These are phyloP conservation scores for Phyllosticta citribraziliensis DNA, from an alignment of 2,329 filamentous ascomycete genomes.

Conservation along the genomic window DNA sequence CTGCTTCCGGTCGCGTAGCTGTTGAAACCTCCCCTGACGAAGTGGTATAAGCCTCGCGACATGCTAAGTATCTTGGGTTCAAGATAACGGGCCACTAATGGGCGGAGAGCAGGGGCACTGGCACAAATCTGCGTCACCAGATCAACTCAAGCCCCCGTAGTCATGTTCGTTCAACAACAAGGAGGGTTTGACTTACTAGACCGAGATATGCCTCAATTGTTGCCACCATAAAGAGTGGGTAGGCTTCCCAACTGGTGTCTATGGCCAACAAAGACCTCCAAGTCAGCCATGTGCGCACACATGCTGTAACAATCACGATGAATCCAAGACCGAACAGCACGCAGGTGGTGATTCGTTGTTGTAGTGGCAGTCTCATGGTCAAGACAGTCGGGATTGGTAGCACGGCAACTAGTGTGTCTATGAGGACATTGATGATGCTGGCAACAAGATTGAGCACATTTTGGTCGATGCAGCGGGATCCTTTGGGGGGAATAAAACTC, in stretches of 20 bases:
- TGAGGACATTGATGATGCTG: slow-evolving; percentile 34
- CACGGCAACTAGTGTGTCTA: slow-evolving; percentile 33
- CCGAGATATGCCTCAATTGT: slow-evolving; percentile 38
- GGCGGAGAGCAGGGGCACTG: slow-evolving; percentile 27
- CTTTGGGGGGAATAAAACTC: slow-evolving; percentile 23
- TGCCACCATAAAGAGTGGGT: slow-evolving; percentile 38
- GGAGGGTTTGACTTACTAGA: slow-evolving; percentile 26
- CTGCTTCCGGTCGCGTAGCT: not conserved
- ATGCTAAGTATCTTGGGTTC: not conserved
- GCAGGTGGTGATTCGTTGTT: slow-evolving; percentile 30
- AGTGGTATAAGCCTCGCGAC: not conserved
- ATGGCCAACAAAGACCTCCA: slow-evolving; percentile 32
- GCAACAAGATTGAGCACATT: slow-evolving; percentile 28
- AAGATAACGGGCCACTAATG: slow-evolving; percentile 13
- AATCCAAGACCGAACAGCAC: slow-evolving; percentile 33
- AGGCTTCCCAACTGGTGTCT: slow-evolving; percentile 37
- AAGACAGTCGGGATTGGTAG: slow-evolving; percentile 36
- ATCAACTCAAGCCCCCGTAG: not conserved
- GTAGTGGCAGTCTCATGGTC: slow-evolving; percentile 32
- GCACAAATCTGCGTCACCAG: slow-evolving; percentile 23
- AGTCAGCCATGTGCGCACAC: slow-evolving; percentile 35
- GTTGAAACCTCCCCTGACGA: not conserved
- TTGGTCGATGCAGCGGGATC: slow-evolving; percentile 32
- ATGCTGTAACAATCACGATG: slow-evolving; percentile 33
- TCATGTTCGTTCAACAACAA: not conserved